phyloP scores from a whole-genome alignment of 176 grass and related monocot species.

The Alopecurus myosuroides region DNA sequence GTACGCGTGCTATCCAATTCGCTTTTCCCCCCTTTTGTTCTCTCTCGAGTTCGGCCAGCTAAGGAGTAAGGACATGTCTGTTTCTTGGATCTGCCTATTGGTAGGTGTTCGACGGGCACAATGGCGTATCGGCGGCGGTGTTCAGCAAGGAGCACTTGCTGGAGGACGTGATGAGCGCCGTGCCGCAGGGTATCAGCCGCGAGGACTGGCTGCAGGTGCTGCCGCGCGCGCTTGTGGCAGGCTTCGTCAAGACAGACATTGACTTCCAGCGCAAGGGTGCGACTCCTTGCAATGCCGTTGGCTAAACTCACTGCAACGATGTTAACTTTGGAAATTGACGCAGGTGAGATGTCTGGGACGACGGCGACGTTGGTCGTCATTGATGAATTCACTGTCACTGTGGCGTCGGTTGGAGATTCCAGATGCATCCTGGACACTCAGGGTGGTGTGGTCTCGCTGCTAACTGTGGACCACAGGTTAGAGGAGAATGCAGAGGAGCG shows the following conservation, averaged over 20 bases:
- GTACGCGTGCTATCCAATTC: conserved; percentile 35
- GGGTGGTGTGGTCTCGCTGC: conserved; percentile 64
- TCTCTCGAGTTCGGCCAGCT: conserved; percentile 15
- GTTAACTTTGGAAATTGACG: conserved; percentile 11
- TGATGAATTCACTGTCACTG: conserved; percentile 79
- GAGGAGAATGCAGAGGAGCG: conserved; percentile 94
- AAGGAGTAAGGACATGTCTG: neutral
- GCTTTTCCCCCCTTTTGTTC: neutral
- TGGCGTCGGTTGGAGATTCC: conserved; percentile 94
- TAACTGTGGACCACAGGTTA: conserved; percentile 87
- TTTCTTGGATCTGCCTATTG: conserved; percentile 23
- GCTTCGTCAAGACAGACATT: conserved; percentile 96
- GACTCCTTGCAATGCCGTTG: conserved; percentile 16
- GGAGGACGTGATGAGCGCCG: conserved; percentile 88
- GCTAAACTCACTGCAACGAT: neutral
- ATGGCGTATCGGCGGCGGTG: conserved; percentile 85
- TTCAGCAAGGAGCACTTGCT: conserved; percentile 94
- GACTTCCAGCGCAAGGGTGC: conserved; percentile 93
- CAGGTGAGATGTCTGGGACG: conserved; percentile 89
- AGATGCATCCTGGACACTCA: conserved; percentile 84
- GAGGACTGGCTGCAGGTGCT: conserved; percentile 87
- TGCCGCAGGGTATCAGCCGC: conserved; percentile 72
- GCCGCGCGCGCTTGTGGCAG: conserved; percentile 83
- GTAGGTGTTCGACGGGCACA: conserved; percentile 95
- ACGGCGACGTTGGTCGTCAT: conserved; percentile 86